Evolutionary conservation across 2,329 filamentous ascomycete species (phyloP).

Genomic region (Teratosphaeriaceae sp.): DNA sequence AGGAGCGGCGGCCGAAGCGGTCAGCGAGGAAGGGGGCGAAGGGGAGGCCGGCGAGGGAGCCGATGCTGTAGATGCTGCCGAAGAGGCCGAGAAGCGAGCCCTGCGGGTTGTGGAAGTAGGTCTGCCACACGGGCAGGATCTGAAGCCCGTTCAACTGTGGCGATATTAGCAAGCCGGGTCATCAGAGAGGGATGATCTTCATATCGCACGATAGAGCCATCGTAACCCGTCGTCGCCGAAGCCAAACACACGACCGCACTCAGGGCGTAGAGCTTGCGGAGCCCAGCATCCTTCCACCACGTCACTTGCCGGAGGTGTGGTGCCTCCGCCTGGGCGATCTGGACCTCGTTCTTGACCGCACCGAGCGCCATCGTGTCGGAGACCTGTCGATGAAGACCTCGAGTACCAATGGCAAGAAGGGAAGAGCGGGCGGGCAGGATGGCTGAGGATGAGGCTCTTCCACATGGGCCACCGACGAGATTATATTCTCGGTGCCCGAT

Average conservation of each 20-base stretch:
- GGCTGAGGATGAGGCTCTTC: not conserved
- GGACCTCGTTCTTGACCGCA: not conserved
- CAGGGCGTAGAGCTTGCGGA: constrained; percentile 10
- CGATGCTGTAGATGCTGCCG: constrained; percentile 13
- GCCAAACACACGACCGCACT: constrained; percentile 8
- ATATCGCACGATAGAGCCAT: constrained; percentile 15
- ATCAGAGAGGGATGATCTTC: too few relatives aligned
- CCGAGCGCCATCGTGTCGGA: not conserved
- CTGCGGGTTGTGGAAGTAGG: constrained; percentile 10
- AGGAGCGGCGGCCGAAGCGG: constrained; percentile 36
- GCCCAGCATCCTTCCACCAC: constrained; percentile 8
- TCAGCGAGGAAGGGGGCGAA: constrained; percentile 38
- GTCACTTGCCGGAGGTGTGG: not conserved
- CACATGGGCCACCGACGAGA: not conserved
- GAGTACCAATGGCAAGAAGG: too few relatives aligned
- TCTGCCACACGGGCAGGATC: constrained; percentile 11
- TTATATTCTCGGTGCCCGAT: not conserved
- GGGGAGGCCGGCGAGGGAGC: constrained; percentile 11
- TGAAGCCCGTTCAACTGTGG: constrained; percentile 12
- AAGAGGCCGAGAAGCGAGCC: constrained; percentile 15
- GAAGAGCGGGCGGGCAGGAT: too few relatives aligned
- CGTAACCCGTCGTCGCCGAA: constrained; percentile 13
- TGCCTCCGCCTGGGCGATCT: not conserved
- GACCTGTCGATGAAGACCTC: not conserved
- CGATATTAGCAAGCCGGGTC: not conserved